These are phyloP conservation scores for Rhizomucor pusillus DNA, from an alignment of 371 early-diverging fungal species.

Conservation along the genomic window DNA sequence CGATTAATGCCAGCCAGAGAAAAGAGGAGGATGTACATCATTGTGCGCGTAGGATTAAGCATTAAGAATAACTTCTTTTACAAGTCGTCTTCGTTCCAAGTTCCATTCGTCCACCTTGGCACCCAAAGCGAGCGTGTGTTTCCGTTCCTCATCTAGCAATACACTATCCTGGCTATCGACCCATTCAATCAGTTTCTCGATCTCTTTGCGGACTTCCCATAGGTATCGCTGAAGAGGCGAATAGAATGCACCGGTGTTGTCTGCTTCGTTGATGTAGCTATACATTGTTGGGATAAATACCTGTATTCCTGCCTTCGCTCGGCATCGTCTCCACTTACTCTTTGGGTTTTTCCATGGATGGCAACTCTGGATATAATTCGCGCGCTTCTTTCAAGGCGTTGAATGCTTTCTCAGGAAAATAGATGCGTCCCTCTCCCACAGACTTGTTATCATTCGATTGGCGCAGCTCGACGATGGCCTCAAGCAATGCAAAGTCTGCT, in stretches of 20 bases:
- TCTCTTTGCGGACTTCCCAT: constrained; percentile 40
- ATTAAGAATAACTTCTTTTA: constrained; percentile 10
- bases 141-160: constrained; percentile 9
- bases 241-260: constrained; percentile 46
- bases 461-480: constrained; percentile 44
- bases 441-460: constrained; percentile 18
- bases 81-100: constrained; percentile 21
- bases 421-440: constrained; percentile 31
- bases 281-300: background rate
- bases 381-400: constrained; percentile 38
- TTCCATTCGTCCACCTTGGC: constrained; percentile 22
- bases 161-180: constrained; percentile 13
- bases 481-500: constrained; percentile 33
- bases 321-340: constrained; percentile 16
- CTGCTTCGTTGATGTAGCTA: constrained; percentile 21
- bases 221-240: constrained; percentile 48
- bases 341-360: constrained; percentile 33
- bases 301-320: constrained; percentile 7
- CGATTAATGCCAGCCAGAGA: no score
- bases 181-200: constrained; percentile 20
- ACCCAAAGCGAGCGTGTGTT: constrained; percentile 11
- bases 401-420: constrained; percentile 43
- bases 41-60: no score
- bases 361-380: constrained; percentile 34
- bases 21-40: no score